Percentiles rank a stretch among this genome's conserved stretches.
phyloP scores from a whole-genome alignment of 2,329 filamentous ascomycete genomes.

The Myriosclerotinia scirpicola region DNA sequence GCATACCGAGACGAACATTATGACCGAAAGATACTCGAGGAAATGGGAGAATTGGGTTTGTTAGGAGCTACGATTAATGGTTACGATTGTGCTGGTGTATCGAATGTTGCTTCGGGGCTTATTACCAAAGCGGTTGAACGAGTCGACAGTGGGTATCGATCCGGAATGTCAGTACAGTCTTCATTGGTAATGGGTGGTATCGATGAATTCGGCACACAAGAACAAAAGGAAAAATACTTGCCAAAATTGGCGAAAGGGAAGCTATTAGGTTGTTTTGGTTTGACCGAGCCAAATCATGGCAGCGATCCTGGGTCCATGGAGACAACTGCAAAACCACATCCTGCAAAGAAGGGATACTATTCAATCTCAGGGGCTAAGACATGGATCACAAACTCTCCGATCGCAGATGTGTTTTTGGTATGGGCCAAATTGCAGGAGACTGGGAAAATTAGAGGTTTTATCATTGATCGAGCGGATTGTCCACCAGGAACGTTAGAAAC shows the following conservation, averaged over 20 bases:
- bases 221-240: conserved; percentile 82
- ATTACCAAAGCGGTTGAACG: conserved; percentile 89
- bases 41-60: conserved; percentile 92
- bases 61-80: conserved; percentile 83
- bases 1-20: conserved; percentile 85
- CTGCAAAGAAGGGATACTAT: conserved; percentile 79
- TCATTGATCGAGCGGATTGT: conserved; percentile 82
- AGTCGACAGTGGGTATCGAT: conserved; percentile 88
- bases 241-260: conserved; percentile 81
- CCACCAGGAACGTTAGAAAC: conserved; percentile 88
- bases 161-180: conserved; percentile 90
- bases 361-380: conserved; percentile 82
- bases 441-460: conserved; percentile 90
- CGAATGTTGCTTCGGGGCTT: conserved; percentile 82
- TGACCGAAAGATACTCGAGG: conserved; percentile 78
- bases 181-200: conserved; percentile 94
- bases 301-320: conserved; percentile 93
- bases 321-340: conserved; percentile 79
- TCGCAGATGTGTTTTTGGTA: conserved; percentile 78
- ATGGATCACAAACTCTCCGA: conserved; percentile 94
- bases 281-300: conserved; percentile 92
- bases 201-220: conserved; percentile 79
- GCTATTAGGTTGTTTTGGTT: conserved; percentile 79
- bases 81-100: conserved; percentile 85
- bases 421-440: conserved; percentile 93